Percentiles rank a stretch among this genome's conserved stretches.
Conservation (phyloP, 371 early-diverging fungal genomes). For the Gilbertella persicaria region DNA sequence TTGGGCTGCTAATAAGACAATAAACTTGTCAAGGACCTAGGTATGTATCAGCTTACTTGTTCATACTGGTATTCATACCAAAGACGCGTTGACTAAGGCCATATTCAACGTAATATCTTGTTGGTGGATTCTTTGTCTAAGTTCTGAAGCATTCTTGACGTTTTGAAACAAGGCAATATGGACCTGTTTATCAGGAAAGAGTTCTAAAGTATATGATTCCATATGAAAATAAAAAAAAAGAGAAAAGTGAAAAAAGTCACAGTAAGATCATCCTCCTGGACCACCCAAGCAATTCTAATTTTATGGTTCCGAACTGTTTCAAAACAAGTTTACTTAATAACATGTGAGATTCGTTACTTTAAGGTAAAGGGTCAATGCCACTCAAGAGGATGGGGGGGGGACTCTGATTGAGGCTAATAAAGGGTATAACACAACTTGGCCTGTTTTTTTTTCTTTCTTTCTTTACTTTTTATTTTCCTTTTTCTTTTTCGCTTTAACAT, state of each 20-base stretch:
- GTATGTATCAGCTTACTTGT: neutral
- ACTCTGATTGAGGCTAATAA: neutral
- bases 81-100: conserved; percentile 52
- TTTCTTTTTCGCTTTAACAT: conserved; percentile 1
- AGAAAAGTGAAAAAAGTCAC: conserved; percentile 1
- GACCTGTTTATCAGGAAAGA: conserved; percentile 45
- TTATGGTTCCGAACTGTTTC: neutral
- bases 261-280: neutral
- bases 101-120: conserved; percentile 51
- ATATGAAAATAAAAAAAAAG: conserved; percentile 24
- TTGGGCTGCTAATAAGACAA: conserved; percentile 50
- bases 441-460: conserved; percentile 10
- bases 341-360: conserved; percentile 1
- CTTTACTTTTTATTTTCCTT: neutral
- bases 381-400: neutral
- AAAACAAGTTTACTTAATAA: neutral
- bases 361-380: neutral
- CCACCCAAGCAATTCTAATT: neutral
- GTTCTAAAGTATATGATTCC: conserved; percentile 60
- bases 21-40: conserved; percentile 53
- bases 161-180: conserved; percentile 56
- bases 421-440: conserved; percentile 1
- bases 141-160: conserved; percentile 52
- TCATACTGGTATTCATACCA: neutral
- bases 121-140: conserved; percentile 48